Base-by-base conservation (phyloP, 1,139 yeast genomes). In the Arxiozyma slooffiae region DNA sequence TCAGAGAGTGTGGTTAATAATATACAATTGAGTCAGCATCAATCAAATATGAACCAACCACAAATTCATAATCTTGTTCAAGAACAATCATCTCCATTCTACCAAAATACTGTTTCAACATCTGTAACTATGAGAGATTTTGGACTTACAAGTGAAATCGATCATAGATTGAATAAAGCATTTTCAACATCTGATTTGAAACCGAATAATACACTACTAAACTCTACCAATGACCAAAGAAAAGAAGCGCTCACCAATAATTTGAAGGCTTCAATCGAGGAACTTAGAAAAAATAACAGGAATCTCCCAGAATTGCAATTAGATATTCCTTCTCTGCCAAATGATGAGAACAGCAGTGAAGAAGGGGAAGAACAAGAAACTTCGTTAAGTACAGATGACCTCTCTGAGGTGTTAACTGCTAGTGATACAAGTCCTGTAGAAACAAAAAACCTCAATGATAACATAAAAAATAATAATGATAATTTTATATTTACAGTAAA, bases 391-490 rank as follows among this genome's bases (percentile, higher is more conserved):
- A 18, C 20, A 18, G 36, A 38, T n/a, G 36, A 16, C n/a, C 26
- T 36, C 9, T 42, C 44, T n/a, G 34, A 20, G 20, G 5, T 8
- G 8, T 26, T 24, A 2, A 21, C 20, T 20, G 21, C 20, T 21
- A 26, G 16, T 20, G 21, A 21, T 34, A 42, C 8, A 6, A 42
- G n/a, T 30, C 17, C 41, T 39, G 38, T 14, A 24, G 24, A 23
- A 7, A 37, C 47, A 23, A 45, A 50, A 6, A 53, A n/a, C n/a
- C n/a, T 48, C n/a, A 53, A 52, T 30, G 44, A 42, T 20, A 26
- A 26, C 36, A 43, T 14, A 22, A 45, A 17, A 11, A 44, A 48
- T 11, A 48, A 48, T 22, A 46, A 49, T 36, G 48, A 53, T 18
- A 24, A 40, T 24, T 45, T 48, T 26, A 38, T 46, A 7, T 44